phyloP scores from a whole-genome alignment of 163 green algal genomes.

The Botryococcus braunii region DNA sequence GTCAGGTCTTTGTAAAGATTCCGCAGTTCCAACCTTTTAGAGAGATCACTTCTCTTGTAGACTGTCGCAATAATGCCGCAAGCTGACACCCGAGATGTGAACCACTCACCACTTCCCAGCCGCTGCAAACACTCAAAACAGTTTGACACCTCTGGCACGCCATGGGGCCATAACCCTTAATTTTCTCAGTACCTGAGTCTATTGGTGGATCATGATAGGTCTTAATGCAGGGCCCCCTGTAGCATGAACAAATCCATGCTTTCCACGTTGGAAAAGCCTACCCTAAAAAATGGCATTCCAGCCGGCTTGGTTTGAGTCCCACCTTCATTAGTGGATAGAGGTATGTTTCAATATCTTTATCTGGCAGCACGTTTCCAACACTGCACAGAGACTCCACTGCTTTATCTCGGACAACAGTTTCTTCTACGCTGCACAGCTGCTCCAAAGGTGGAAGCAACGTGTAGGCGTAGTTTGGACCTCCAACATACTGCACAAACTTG shows the following conservation, averaged over 20 bases:
- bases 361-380: constrained; percentile 69
- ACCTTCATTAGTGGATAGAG: constrained; percentile 85
- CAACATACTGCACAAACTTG: constrained; percentile 89
- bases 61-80: constrained; percentile 81
- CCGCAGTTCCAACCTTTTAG: constrained; percentile 55
- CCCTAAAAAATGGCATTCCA: too few species aligned
- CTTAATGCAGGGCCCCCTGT: too few species aligned
- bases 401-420: constrained; percentile 96
- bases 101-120: constrained; percentile 83
- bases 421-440: constrained; percentile 86
- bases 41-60: constrained; percentile 51
- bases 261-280: too few species aligned
- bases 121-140: constrained; percentile 16
- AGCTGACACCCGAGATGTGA: constrained; percentile 88
- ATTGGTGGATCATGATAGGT: too few species aligned
- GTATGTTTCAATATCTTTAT: constrained; percentile 57
- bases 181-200: too few species aligned
- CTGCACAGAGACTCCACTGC: constrained; percentile 80
- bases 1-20: constrained; percentile 70
- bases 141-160: too few species aligned
- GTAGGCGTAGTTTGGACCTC: constrained; percentile 70
- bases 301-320: background rate
- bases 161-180: too few species aligned
- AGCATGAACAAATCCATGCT: too few species aligned
- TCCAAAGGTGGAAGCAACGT: constrained; percentile 85